Base-by-base conservation (phyloP, 1,139 yeast genomes). In the Entelexis paramagnoliae region DNA sequence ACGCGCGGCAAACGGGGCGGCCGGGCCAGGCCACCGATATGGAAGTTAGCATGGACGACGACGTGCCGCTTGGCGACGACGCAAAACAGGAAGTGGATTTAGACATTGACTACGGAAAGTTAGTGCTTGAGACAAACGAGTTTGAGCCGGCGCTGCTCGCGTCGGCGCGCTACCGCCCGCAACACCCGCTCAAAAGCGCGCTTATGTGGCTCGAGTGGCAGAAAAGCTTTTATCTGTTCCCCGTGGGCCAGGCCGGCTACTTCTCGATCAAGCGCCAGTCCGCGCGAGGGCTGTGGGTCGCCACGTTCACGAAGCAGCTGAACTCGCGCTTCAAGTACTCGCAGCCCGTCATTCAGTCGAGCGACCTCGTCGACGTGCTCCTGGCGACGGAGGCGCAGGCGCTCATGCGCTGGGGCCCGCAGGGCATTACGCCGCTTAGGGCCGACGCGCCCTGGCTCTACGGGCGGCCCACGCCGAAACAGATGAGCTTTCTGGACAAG, bases 221-320 rank as follows among this genome's bases (percentile, higher is more conserved):
- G n/a, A 43, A 35, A 11, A 29, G 29, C 11, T 55, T 48, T 44
- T 56, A 51, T 41, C 28, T 56, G 22, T 56, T 56, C 40, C 45
- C 52, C 10, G 8, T 24, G 22, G 9, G 6, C 17, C 20, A 30
- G 4, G 14, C 2, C 14, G 19, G 22, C 4, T 52, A 50, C 34
- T 47, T 24, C n/a, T 30, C 47, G 3, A 44, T 53, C 5, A 17
- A 36, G 17, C 46, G 45, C n/a, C 36, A 19, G 26, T 6, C 16
- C 10, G 16, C 17, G 13, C 13, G 17, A 5, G 29, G 41, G 2
- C 30, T 32, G 4, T 51, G 54, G 54, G 46, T 39, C 10, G 33
- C 49, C 6, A 33, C 35, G 9, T 17, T 9, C 22, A 28, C 48
- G 13, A 19, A 32, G 26, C 50, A 36, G n/a, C 1, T 35, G n/a